Evolutionary conservation across 805 yeast genomes (phyloP).

Genomic region (Kodamaea jinghongensis): DNA sequence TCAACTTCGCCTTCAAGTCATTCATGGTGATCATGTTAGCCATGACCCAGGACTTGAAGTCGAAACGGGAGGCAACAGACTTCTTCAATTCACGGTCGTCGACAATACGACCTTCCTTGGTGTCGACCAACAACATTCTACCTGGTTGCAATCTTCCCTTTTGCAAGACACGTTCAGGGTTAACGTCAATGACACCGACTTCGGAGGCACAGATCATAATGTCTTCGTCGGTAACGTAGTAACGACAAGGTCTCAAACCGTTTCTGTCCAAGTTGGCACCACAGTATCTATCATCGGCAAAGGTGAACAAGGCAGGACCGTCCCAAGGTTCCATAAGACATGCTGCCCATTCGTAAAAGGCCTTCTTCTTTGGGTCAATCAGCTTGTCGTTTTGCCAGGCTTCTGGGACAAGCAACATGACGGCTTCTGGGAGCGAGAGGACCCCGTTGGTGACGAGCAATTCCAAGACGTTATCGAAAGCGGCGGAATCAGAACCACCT

Average conservation of each 20-base stretch:
- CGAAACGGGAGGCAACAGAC: slow-evolving; percentile 75
- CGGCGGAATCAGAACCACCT: slow-evolving; percentile 98
- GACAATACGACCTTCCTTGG: slow-evolving; percentile 87
- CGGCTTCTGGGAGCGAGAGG: slow-evolving; percentile 90
- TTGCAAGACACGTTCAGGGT: slow-evolving; percentile 73
- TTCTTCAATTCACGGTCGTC: slow-evolving; percentile 87
- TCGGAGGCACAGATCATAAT: slow-evolving; percentile 97
- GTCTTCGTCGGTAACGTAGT: slow-evolving; percentile 91
- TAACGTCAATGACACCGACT: slow-evolving; percentile 93
- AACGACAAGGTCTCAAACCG: slow-evolving; percentile 97
- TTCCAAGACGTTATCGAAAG: slow-evolving; percentile 93
- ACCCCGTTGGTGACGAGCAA: slow-evolving; percentile 89
- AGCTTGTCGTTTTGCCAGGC: slow-evolving; percentile 90
- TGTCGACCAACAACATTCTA: slow-evolving; percentile 91
- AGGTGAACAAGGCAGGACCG: slow-evolving; percentile 96
- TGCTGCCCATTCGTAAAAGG: slow-evolving; percentile 99
- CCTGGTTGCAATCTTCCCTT: slow-evolving; percentile 97
- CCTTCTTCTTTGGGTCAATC: slow-evolving; percentile 89
- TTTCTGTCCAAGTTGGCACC: slow-evolving; percentile 98
- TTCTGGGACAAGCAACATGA: slow-evolving; percentile 95
- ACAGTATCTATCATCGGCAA: slow-evolving; percentile 96
- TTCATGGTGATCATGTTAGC: slow-evolving; percentile 84
- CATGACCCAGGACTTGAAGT: slow-evolving; percentile 90
- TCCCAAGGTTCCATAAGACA: slow-evolving; percentile 99
- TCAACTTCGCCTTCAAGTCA: slow-evolving; percentile 64